Conservation (phyloP, 768 basidiomycete species). For the Paxillus involutus region DNA sequence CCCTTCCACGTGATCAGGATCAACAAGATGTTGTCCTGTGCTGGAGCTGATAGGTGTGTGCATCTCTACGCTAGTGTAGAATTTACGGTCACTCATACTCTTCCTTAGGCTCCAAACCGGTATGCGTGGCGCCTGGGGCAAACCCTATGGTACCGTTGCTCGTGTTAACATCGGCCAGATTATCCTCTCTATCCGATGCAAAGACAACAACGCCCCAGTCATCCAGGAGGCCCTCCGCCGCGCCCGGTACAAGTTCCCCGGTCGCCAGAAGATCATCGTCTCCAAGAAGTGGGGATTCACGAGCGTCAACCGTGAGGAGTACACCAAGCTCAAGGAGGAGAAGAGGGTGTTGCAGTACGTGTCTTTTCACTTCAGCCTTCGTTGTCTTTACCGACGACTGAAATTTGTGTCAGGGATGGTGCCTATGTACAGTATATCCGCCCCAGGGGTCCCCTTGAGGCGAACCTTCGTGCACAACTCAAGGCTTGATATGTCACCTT, state of each 20-base stretch:
- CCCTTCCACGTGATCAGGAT: slow-evolving; percentile 99
- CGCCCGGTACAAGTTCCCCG: slow-evolving; percentile 99
- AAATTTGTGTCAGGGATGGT: slow-evolving; percentile 63
- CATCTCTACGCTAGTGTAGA: no score
- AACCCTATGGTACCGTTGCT: slow-evolving; percentile 94
- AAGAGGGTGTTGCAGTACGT: slow-evolving; percentile 88
- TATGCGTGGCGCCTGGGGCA: slow-evolving; percentile 99
- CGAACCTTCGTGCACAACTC: slow-evolving; percentile 83
- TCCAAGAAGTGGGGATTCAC: slow-evolving; percentile 99
- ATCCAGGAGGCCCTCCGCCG: slow-evolving; percentile 97
- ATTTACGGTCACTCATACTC: neutral
- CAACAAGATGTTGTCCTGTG: slow-evolving; percentile 99
- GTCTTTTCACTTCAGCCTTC: neutral
- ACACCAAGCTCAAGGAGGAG: slow-evolving; percentile 83
- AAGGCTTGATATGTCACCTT: slow-evolving; percentile 49
- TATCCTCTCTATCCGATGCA: slow-evolving; percentile 88
- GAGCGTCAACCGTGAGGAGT: slow-evolving; percentile 87
- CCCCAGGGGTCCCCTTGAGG: slow-evolving; percentile 81
- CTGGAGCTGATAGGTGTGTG: slow-evolving; percentile 89
- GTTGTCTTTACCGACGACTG: neutral
- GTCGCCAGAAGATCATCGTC: slow-evolving; percentile 94
- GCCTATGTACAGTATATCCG: slow-evolving; percentile 94
- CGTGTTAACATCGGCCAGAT: slow-evolving; percentile 98
- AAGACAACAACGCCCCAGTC: slow-evolving; percentile 82
- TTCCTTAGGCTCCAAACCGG: slow-evolving; percentile 78